A percentile compares a stretch with the other conserved stretches of the same genome.
Conservation (phyloP, 129 eudicot species). For the Lactuca sativa region DNA sequence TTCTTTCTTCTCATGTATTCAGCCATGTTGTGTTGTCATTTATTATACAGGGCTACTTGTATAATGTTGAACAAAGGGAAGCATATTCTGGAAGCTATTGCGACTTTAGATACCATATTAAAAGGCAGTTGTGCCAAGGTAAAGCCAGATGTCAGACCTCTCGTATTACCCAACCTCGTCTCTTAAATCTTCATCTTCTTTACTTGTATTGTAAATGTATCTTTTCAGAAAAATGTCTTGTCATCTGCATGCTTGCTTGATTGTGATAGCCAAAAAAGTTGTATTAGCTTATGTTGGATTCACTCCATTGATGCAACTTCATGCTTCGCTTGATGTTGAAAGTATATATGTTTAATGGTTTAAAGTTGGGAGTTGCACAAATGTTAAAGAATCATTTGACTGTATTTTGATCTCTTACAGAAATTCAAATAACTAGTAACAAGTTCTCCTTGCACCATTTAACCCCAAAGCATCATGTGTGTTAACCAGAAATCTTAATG, state of each 20-base stretch:
- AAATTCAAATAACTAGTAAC: too few species aligned
- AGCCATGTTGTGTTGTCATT: conserved; percentile 5
- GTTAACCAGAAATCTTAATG: too few species aligned
- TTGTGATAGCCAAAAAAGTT: background rate
- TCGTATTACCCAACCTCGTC: conserved; percentile 42
- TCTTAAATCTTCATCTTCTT: conserved; percentile 7
- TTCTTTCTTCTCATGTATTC: background rate
- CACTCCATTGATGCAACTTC: background rate
- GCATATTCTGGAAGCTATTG: conserved; percentile 61
- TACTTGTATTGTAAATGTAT: background rate
- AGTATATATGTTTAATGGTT: background rate
- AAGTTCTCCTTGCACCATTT: too few species aligned
- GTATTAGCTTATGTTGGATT: background rate
- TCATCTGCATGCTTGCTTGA: background rate
- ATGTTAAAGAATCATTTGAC: too few species aligned
- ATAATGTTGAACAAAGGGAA: conserved; percentile 83
- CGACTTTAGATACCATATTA: conserved; percentile 54
- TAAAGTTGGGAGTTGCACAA: too few species aligned
- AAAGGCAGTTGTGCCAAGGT: conserved; percentile 37
- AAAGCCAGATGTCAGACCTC: conserved; percentile 49
- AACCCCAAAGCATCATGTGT: too few species aligned
- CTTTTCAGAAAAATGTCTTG: background rate
- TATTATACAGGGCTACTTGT: conserved; percentile 63
- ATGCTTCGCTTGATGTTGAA: too few species aligned
- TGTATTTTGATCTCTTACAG: too few species aligned